These are phyloP conservation scores for Canna indica DNA, from an alignment of 176 grass and related monocot genomes.

Conservation along the genomic window DNA sequence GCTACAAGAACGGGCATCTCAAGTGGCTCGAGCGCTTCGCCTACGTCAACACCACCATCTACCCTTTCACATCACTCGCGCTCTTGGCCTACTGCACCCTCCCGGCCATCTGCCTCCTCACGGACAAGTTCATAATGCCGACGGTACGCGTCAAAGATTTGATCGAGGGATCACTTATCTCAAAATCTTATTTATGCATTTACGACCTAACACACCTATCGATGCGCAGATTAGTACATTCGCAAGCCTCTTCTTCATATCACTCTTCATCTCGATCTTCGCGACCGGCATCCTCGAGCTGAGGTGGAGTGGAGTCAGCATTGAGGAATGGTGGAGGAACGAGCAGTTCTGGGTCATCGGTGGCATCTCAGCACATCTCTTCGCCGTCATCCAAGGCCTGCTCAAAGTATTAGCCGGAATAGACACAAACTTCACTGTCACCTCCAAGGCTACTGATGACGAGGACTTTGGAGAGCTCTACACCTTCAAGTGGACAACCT, in stretches of 20 bases:
- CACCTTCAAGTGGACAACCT: slow-evolving; percentile 79
- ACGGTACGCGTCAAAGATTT: slow-evolving; percentile 41
- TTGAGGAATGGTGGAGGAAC: slow-evolving; percentile 99
- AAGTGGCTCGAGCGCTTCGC: slow-evolving; percentile 99
- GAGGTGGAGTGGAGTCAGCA: slow-evolving; percentile 95
- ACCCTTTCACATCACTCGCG: slow-evolving; percentile 84
- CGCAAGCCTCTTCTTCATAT: slow-evolving; percentile 92
- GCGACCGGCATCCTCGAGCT: slow-evolving; percentile 93
- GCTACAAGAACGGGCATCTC: slow-evolving; percentile 93
- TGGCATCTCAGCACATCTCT: slow-evolving; percentile 81
- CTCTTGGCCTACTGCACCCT: slow-evolving; percentile 92
- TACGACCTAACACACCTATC: too few species aligned
- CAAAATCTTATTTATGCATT: too few species aligned
- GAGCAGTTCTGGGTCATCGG: slow-evolving; percentile 99
- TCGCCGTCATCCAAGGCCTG: slow-evolving; percentile 88
- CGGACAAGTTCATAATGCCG: slow-evolving; percentile 99
- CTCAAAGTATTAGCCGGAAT: slow-evolving; percentile 88
- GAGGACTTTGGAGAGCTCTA: slow-evolving; percentile 83
- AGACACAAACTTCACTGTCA: slow-evolving; percentile 95
- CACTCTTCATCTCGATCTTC: slow-evolving; percentile 98
- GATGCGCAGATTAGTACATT: slow-evolving; percentile 94
- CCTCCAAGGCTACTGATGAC: slow-evolving; percentile 72
- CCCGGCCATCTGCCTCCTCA: slow-evolving; percentile 93
- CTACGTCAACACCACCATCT: slow-evolving; percentile 99
- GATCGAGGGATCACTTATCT: too few species aligned